Evolutionary conservation across 2,329 filamentous ascomycete genomes (phyloP).

Genomic region (Magnaporthiopsis incrustans): DNA sequence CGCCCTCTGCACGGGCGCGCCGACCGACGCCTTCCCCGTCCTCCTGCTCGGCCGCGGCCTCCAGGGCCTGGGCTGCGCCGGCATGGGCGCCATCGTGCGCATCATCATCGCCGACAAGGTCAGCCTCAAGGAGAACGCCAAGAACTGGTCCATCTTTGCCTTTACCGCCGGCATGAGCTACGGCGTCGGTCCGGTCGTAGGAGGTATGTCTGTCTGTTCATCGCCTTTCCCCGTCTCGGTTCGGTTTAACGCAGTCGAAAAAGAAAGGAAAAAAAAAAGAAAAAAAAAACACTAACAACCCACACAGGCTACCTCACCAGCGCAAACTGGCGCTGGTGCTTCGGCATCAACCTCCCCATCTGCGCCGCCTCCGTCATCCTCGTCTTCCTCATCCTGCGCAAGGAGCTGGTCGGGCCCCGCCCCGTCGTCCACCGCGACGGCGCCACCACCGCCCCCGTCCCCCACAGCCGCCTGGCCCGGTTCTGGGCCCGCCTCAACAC

Average conservation of each 20-base stretch:
- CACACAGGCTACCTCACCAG: constrained; percentile 42
- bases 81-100: constrained; percentile 50
- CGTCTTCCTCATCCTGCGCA: constrained; percentile 48
- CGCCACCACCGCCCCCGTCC: not conserved
- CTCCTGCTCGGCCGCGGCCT: constrained; percentile 55
- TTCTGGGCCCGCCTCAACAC: constrained; percentile 42
- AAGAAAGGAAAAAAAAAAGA: not conserved
- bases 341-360: constrained; percentile 55
- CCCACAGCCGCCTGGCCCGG: constrained; percentile 9
- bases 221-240: too few relatives aligned
- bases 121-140: constrained; percentile 49
- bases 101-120: constrained; percentile 58
- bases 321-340: constrained; percentile 58
- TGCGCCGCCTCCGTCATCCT: constrained; percentile 41
- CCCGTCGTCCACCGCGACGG: not conserved
- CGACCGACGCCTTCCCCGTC: constrained; percentile 44
- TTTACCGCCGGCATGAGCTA: constrained; percentile 52
- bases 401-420: constrained; percentile 46
- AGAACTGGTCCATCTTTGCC: constrained; percentile 54
- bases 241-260: not conserved
- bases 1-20: constrained; percentile 51
- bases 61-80: constrained; percentile 54
- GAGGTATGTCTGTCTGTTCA: constrained; percentile 29
- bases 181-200: constrained; percentile 51
- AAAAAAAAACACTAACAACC: not conserved